Percentiles rank a stretch among this genome's conserved stretches.
Evolutionary conservation across 371 early-diverging fungal species (phyloP).

Genomic region (Mortierella sp.): DNA sequence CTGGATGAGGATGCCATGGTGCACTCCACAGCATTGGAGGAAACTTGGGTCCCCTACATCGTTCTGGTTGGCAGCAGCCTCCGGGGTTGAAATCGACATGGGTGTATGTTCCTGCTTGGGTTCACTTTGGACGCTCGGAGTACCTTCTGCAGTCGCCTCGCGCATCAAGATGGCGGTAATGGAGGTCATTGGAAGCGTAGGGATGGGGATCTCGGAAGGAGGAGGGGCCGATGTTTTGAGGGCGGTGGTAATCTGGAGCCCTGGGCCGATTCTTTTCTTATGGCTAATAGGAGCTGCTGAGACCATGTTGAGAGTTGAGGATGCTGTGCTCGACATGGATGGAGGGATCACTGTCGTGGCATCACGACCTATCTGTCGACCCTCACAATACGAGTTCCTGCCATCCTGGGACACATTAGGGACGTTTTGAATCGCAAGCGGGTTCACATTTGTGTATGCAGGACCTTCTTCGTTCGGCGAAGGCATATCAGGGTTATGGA

Average conservation of each 20-base stretch:
- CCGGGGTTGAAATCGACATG: no score
- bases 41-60: not conserved
- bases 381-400: slow-evolving; percentile 16
- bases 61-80: not conserved
- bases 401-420: slow-evolving; percentile 23
- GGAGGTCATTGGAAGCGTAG: slow-evolving; percentile 13
- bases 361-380: not conserved
- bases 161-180: slow-evolving; percentile 2
- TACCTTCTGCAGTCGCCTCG: not conserved
- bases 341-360: not conserved
- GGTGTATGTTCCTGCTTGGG: not conserved
- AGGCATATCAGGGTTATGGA: slow-evolving; percentile 15
- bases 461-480: slow-evolving; percentile 35
- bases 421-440: not conserved
- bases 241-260: slow-evolving; percentile 22
- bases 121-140: not conserved
- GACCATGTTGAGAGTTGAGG: not conserved
- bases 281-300: not conserved
- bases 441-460: not conserved
- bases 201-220: slow-evolving; percentile 27
- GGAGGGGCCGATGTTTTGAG: slow-evolving; percentile 1
- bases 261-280: slow-evolving; percentile 8
- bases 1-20: not conserved
- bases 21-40: slow-evolving; percentile 7
- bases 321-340: not conserved